Conservation (phyloP, 306 rosid genomes). For the Cucumis hystrix region DNA sequence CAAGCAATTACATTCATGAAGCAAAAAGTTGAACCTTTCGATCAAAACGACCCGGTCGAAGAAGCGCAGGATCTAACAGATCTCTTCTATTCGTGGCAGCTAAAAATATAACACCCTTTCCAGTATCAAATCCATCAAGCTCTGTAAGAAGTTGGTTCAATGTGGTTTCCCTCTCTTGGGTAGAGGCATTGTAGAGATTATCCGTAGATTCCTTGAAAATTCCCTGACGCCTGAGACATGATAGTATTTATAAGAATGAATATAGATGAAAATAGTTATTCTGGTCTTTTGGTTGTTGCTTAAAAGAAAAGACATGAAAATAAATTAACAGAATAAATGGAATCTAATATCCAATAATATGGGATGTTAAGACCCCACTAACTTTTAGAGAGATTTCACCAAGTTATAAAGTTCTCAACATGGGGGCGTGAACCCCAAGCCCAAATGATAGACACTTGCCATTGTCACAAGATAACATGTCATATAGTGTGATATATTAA, state of each 20-base stretch:
- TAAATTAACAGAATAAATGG: neutral
- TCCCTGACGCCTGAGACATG: constrained; percentile 76
- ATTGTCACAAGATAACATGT: neutral
- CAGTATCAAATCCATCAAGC: constrained; percentile 99
- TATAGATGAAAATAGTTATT: neutral
- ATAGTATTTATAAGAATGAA: neutral
- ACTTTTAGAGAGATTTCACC: neutral
- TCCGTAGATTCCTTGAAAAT: constrained; percentile 72
- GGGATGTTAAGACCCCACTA: neutral
- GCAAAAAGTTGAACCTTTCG: constrained; percentile 68
- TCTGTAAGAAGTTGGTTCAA: constrained; percentile 90
- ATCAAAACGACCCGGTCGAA: constrained; percentile 97
- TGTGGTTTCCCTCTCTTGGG: constrained; percentile 99
- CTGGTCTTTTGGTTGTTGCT: neutral
- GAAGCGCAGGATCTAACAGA: constrained; percentile 97
- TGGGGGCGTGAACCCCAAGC: neutral
- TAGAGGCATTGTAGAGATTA: constrained; percentile 79
- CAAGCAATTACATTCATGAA: constrained; percentile 5
- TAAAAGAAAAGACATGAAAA: neutral
- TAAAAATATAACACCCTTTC: constrained; percentile 95
- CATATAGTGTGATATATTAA: neutral
- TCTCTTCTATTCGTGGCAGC: constrained; percentile 97
- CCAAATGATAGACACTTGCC: neutral
- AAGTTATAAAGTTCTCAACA: neutral
- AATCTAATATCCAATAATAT: neutral